phyloP scores from a whole-genome alignment of 441 rosid genomes.

The Erodium moschatum region DNA sequence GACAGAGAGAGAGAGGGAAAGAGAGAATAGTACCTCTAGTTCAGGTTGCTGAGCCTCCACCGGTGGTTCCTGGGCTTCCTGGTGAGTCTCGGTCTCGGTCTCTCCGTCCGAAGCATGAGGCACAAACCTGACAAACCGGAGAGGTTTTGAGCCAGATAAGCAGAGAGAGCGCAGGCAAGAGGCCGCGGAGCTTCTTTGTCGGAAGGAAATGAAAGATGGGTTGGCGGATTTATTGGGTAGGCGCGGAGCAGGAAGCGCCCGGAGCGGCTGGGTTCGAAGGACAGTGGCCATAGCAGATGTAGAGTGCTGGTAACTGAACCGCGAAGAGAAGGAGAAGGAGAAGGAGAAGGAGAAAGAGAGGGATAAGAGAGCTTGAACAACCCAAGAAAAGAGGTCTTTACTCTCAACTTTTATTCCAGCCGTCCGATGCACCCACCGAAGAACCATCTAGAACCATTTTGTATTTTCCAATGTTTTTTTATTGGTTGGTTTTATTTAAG shows the following conservation, averaged over 20 bases:
- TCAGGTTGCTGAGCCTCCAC: slow-evolving; percentile 36
- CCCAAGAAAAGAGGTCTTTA: neutral
- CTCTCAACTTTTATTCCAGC: neutral
- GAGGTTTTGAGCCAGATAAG: slow-evolving; percentile 26
- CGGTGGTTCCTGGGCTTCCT: slow-evolving; percentile 17
- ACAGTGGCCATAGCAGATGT: slow-evolving; percentile 48
- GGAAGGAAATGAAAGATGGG: slow-evolving; percentile 34
- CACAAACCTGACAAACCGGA: slow-evolving; percentile 34
- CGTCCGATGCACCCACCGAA: too few relatives aligned
- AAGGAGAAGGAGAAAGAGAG: slow-evolving; percentile 6
- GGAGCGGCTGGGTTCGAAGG: slow-evolving; percentile 51
- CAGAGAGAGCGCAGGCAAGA: slow-evolving; percentile 22
- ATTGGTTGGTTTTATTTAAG: too few relatives aligned
- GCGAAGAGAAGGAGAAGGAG: slow-evolving; percentile 2
- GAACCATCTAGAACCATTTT: neutral
- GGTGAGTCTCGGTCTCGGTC: neutral
- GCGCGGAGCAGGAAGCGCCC: slow-evolving; percentile 18
- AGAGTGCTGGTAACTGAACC: neutral
- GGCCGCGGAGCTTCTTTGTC: slow-evolving; percentile 24
- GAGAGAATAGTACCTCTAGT: slow-evolving; percentile 41
- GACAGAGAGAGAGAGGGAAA: neutral
- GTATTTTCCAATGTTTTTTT: neutral
- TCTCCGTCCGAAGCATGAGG: slow-evolving; percentile 51
- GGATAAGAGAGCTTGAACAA: slow-evolving; percentile 7
- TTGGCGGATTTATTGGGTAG: slow-evolving; percentile 27